phyloP scores from a whole-genome alignment of 2,329 filamentous ascomycete species.

The Calonectria pauciramosa region DNA sequence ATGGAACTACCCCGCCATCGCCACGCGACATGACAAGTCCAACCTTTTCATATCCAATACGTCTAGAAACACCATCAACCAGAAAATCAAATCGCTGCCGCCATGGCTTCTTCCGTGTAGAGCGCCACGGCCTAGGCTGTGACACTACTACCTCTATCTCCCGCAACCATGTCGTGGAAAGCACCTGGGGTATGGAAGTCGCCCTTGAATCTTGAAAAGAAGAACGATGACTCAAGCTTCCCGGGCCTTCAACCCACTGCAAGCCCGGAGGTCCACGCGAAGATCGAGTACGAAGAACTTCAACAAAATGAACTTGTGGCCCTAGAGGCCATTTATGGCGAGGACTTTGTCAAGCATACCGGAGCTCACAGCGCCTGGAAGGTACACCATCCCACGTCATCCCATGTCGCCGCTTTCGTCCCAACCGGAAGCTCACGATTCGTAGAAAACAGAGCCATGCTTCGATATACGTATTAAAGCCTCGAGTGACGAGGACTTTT shows the following conservation, averaged over 20 bases:
- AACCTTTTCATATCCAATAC: slow-evolving; percentile 36
- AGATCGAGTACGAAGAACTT: slow-evolving; percentile 81
- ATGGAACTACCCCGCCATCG: slow-evolving; percentile 44
- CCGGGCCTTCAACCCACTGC: slow-evolving; percentile 62
- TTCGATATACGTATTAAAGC: slow-evolving; percentile 87
- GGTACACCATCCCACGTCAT: slow-evolving; percentile 59
- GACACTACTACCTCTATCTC: slow-evolving; percentile 53
- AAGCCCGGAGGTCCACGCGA: slow-evolving; percentile 57
- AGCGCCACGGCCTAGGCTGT: slow-evolving; percentile 68
- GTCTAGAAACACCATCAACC: slow-evolving; percentile 27
- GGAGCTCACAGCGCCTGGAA: slow-evolving; percentile 86
- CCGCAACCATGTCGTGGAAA: slow-evolving; percentile 67
- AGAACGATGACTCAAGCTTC: slow-evolving; percentile 64
- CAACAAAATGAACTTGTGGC: slow-evolving; percentile 91
- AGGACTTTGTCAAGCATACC: slow-evolving; percentile 85
- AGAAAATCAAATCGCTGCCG: slow-evolving; percentile 29
- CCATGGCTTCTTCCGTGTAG: slow-evolving; percentile 64
- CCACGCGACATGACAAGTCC: slow-evolving; percentile 40
- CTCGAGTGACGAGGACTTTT: slow-evolving; percentile 78
- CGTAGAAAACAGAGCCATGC: slow-evolving; percentile 81
- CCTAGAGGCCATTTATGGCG: slow-evolving; percentile 88
- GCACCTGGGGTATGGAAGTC: slow-evolving; percentile 63
- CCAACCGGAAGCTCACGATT: slow-evolving; percentile 38
- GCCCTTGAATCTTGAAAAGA: slow-evolving; percentile 56
- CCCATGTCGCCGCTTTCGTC: slow-evolving; percentile 34